These are phyloP conservation scores for Colletotrichum costaricense DNA, from an alignment of 2,329 filamentous ascomycete genomes.

Conservation along the genomic window DNA sequence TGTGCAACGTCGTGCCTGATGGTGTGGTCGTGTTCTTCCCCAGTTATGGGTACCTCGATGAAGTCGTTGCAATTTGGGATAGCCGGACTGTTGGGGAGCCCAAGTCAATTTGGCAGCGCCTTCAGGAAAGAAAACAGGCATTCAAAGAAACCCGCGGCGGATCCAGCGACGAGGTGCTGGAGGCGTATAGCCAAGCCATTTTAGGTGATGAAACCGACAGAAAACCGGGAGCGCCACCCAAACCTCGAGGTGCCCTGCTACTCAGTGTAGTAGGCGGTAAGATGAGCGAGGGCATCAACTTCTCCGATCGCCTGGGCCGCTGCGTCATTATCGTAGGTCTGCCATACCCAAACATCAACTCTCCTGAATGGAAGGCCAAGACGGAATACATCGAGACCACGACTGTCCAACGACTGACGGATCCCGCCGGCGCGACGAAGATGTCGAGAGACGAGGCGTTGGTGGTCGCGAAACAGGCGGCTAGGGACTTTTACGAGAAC, in stretches of 20 bases:
- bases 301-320: constrained; percentile 88
- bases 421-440: constrained; percentile 38
- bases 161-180: constrained; percentile 76
- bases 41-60: constrained; percentile 89
- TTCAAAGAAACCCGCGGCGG: constrained; percentile 68
- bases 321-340: constrained; percentile 93
- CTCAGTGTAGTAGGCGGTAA: constrained; percentile 94
- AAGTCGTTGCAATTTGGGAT: constrained; percentile 75
- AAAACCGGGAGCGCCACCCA: not conserved
- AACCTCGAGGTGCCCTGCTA: constrained; percentile 75
- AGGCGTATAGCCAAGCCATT: constrained; percentile 78
- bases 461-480: constrained; percentile 63
- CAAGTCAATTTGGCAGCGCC: constrained; percentile 66
- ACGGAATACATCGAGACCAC: constrained; percentile 84
- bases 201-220: constrained; percentile 49
- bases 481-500: constrained; percentile 90
- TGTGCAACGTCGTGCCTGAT: constrained; percentile 82
- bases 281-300: constrained; percentile 98
- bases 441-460: constrained; percentile 45
- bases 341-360: constrained; percentile 91
- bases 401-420: constrained; percentile 51
- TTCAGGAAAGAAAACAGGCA: constrained; percentile 70
- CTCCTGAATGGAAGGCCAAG: constrained; percentile 92
- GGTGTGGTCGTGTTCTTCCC: constrained; percentile 96
- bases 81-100: constrained; percentile 41